phyloP scores from a whole-genome alignment of 2,329 filamentous ascomycete species.

The Stylonectria norvegica region DNA sequence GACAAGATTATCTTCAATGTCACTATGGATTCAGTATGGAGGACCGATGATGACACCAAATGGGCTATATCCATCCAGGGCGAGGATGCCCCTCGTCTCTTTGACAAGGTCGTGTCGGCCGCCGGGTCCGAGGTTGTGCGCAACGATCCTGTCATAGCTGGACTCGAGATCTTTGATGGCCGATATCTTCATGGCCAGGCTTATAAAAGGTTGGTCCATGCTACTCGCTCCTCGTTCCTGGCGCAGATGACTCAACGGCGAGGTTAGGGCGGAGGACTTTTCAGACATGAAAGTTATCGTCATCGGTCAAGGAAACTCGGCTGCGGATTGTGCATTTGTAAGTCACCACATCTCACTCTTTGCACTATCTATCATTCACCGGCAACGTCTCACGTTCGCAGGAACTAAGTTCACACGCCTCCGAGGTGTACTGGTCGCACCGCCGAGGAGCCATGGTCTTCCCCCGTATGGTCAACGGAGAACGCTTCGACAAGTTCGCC shows the following conservation, averaged over 20 bases:
- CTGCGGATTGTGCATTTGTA: slow-evolving; percentile 22
- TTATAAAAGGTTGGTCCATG: slow-evolving; percentile 24
- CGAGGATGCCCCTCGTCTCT: slow-evolving; percentile 9
- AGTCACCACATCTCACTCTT: neutral
- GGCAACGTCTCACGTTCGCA: slow-evolving; percentile 1
- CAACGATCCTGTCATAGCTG: slow-evolving; percentile 17
- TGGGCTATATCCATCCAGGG: slow-evolving; percentile 18
- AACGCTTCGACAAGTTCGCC: slow-evolving; percentile 18
- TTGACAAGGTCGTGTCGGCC: slow-evolving; percentile 26
- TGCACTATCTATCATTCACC: neutral
- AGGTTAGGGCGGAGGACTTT: slow-evolving; percentile 14
- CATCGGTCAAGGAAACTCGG: slow-evolving; percentile 27
- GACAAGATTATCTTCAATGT: slow-evolving; percentile 17
- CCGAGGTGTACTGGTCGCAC: slow-evolving; percentile 22
- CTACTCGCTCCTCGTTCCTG: accelerated
- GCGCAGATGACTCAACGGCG: no score
- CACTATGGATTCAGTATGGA: slow-evolving; percentile 8
- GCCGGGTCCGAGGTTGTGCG: slow-evolving; percentile 17
- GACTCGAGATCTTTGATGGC: slow-evolving; percentile 16
- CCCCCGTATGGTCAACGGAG: slow-evolving; percentile 17
- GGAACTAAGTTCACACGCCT: slow-evolving; percentile 17
- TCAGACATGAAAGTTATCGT: slow-evolving; percentile 22
- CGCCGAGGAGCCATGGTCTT: slow-evolving; percentile 21
- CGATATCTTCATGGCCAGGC: slow-evolving; percentile 21
- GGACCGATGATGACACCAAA: slow-evolving; percentile 9